Base-by-base conservation (phyloP, 768 basidiomycete species). In the Macrolepiota fuliginosa region DNA sequence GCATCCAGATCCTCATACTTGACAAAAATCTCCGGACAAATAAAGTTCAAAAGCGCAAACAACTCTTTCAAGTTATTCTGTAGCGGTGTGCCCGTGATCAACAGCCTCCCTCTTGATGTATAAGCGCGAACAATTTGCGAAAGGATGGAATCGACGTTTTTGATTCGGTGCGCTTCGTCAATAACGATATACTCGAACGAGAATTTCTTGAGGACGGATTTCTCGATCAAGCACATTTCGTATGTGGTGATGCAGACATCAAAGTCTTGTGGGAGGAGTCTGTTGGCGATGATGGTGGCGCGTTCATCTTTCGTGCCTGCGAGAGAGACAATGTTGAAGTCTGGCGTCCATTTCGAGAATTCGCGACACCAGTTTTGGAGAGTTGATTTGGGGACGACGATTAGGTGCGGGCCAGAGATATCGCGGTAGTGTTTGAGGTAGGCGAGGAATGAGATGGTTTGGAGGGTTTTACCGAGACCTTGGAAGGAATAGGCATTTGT, bases 131-230 rank as follows among this genome's bases (percentile, higher is more conserved):
- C 94, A 69, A 99, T 98, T 75, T 97, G 94, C 15, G 89, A 89
- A 15, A 99, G 83, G 68, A 98, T 90, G 12, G 94, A 96, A 72
- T 98, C 94, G 66, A 96, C 95, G 72, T 98, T 98, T 79, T 98
- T 98, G 83, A 99, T 99, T 24, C 97, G 90, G 70, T 99, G 96
- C 0, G 96, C 96, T 76, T 99, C 96, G 76, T 99, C 96, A 69
- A 99, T 98, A 65, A 91, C 86, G 73, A 98, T 98, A 75, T 98
- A 98, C 73, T 96, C 93, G 79, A 98, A 98, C 0, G 90, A 90
- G 73, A 98, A 93, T 73, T 96, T 96, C 76, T 93, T 94, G 64
- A 98, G 80, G 0, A 90, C 83, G n/a, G 86, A 81, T 74, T 94
- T 94, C 72, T 99, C 97, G 66, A 96, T 93, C 64, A 98, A 83